phyloP scores from a whole-genome alignment of 2,329 filamentous ascomycete species.

The Monosporascus cannonballus region DNA sequence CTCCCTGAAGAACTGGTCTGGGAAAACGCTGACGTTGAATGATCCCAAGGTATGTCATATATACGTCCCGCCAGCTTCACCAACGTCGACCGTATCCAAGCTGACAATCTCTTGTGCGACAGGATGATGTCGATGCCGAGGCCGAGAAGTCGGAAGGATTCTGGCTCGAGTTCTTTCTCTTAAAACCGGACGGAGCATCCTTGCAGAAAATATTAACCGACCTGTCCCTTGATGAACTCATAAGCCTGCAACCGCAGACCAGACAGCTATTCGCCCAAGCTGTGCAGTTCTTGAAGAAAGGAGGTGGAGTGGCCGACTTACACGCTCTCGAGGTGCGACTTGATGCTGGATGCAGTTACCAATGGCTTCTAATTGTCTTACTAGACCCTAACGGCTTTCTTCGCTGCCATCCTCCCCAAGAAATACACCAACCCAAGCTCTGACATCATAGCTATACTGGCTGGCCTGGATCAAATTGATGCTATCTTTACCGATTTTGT shows the following conservation, averaged over 20 bases:
- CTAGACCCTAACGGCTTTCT: conserved; percentile 84
- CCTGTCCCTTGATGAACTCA: conserved; percentile 67
- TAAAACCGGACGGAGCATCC: conserved; percentile 68
- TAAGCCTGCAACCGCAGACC: conserved; percentile 71
- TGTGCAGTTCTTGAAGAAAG: conserved; percentile 60
- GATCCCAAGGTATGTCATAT: conserved; percentile 19
- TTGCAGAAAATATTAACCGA: conserved; percentile 63
- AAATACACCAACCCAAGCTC: conserved; percentile 93
- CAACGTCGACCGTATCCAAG: conserved; percentile 2
- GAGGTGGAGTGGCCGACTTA: conserved; percentile 56
- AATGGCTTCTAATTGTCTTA: conserved; percentile 30
- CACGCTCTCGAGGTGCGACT: conserved; percentile 77
- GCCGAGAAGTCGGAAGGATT: conserved; percentile 78
- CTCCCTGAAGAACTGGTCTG: conserved; percentile 8
- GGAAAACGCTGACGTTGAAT: conserved; percentile 19
- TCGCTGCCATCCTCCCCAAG: conserved; percentile 76
- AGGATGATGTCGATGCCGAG: conserved; percentile 54
- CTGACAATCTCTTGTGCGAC: conserved; percentile 22
- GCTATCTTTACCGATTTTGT: conserved; percentile 85
- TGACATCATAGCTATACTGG: conserved; percentile 84
- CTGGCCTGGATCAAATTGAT: conserved; percentile 85
- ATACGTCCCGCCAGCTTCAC: neutral
- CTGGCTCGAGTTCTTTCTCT: conserved; percentile 92
- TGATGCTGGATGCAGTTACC: neutral
- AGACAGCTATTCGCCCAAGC: conserved; percentile 73